Evolutionary conservation across 2,329 filamentous ascomycete species (phyloP), one percentile per base, ranked within the genome.

Genomic region (Stagonosporopsis cucurbitacearum): DNA sequence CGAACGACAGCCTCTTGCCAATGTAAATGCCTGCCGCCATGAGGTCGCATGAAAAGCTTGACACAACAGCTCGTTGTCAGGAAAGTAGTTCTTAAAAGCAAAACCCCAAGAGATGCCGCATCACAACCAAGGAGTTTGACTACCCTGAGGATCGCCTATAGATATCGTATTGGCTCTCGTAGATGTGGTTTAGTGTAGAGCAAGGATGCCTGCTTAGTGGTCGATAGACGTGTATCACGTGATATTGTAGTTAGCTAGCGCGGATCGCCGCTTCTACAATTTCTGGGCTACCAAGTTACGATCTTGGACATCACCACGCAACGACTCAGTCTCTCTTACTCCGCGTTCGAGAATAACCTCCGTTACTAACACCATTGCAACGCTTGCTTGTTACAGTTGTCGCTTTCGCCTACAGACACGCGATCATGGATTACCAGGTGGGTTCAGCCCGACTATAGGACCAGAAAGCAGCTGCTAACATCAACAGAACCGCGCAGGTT

Each of bases 401-500:
- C 30, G 7, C 35, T 32, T 7, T 12, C 11, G 30, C 12, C 15
- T 4, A 6, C 6, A 9, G 6, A 41, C 44, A 33, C 26, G 23
- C 35, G 2, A 63, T 4, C 46, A 83, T 83, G 81, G 81, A 83
- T 73, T 83, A 81, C 57, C 80, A 82, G 73, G 81, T 81, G 73
- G 9, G 48, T 32, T 26, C 12, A 22, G 4, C 15, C 7, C 12
- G 4, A 9, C 6, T 6, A n/a, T 9, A 8, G 20, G 4, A 52
- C 68, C 39, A 25, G 23, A 17, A 32, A 46, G 25, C 46, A 59
- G 26, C 39, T 62, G 44, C 60, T 69, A 50, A 68, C 58, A 23
- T 40, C 28, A 43, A 25, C 44, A 97, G 82, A 97, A 98, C 77
- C 91, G 94, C 70, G 93, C 91, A 60, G 95, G 95, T 73, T 96